phyloP scores from a whole-genome alignment of 2,329 filamentous ascomycete genomes.

The Xylariaceae sp. region DNA sequence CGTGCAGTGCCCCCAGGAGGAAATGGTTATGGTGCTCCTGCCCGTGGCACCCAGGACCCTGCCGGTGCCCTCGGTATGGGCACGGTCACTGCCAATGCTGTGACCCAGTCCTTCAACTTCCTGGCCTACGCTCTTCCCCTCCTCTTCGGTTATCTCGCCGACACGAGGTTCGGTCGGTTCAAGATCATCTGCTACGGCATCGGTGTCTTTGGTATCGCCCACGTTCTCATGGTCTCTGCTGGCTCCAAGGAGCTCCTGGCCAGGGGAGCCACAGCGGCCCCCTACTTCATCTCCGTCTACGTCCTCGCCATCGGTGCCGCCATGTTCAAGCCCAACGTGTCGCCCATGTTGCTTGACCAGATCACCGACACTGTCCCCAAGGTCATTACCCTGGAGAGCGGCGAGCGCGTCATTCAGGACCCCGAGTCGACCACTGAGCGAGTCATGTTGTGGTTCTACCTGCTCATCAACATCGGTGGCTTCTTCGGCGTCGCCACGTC shows the following conservation, averaged over 20 bases:
- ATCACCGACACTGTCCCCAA: slow-evolving; percentile 50
- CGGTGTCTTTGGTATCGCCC: slow-evolving; percentile 60
- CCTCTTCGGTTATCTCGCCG: slow-evolving; percentile 53
- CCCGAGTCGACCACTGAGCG: slow-evolving; percentile 59
- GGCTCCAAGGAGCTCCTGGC: slow-evolving; percentile 42
- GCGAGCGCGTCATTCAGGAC: slow-evolving; percentile 64
- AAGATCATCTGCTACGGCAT: slow-evolving; percentile 66
- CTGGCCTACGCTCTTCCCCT: slow-evolving; percentile 54
- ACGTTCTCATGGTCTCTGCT: slow-evolving; percentile 62
- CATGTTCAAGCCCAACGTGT: slow-evolving; percentile 69
- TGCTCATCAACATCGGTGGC: slow-evolving; percentile 50
- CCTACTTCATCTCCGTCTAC: slow-evolving; percentile 49
- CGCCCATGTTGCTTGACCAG: slow-evolving; percentile 62
- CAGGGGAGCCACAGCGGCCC: slow-evolving; percentile 43
- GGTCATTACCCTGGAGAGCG: slow-evolving; percentile 45
- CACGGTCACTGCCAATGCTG: slow-evolving; percentile 46
- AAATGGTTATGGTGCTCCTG: slow-evolving; percentile 41
- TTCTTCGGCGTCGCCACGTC: slow-evolving; percentile 48
- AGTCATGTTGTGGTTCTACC: slow-evolving; percentile 61
- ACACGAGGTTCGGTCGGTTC: slow-evolving; percentile 65
- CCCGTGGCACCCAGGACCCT: slow-evolving; percentile 38
- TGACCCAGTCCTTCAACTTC: slow-evolving; percentile 50
- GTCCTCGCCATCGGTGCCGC: slow-evolving; percentile 55
- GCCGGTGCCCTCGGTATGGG: slow-evolving; percentile 57
- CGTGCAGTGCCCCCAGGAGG: slow-evolving; percentile 43